Percentiles rank a stretch among this genome's conserved stretches.
These are phyloP conservation scores for Cenchrus purpureus DNA, from an alignment of 176 grass and related monocot species.

Conservation along the genomic window DNA sequence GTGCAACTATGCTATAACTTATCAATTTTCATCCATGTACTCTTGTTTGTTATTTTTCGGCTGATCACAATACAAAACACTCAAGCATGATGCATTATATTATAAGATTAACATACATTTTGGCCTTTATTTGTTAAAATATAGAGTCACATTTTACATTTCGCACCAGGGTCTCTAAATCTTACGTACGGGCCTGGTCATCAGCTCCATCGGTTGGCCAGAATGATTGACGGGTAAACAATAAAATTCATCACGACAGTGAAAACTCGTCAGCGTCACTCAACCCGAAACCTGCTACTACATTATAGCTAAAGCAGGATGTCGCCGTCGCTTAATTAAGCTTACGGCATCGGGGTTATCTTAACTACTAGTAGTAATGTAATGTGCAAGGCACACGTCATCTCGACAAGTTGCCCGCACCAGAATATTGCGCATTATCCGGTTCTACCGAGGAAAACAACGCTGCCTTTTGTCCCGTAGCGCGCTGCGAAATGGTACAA, in stretches of 20 bases:
- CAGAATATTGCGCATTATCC: constrained; percentile 2
- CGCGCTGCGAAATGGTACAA: too few species aligned
- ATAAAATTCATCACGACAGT: not conserved
- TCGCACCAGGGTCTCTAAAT: too few species aligned
- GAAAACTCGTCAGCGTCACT: not conserved
- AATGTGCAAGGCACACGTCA: not conserved
- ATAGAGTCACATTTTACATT: too few species aligned
- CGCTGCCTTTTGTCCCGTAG: not conserved
- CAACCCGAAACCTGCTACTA: not conserved
- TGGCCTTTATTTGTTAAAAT: too few species aligned
- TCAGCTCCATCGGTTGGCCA: not conserved
- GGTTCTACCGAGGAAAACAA: not conserved
- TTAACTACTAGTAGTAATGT: not conserved
- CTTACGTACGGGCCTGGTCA: not conserved
- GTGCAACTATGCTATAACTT: too few species aligned
- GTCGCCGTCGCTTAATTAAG: constrained; percentile 41
- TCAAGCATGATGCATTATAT: too few species aligned
- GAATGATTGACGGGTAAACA: not conserved
- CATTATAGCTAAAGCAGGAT: not conserved
- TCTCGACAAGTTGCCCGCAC: not conserved
- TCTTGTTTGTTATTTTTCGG: too few species aligned
- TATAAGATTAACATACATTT: too few species aligned
- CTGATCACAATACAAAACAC: too few species aligned
- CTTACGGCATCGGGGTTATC: constrained; percentile 18
- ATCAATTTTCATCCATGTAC: too few species aligned